phyloP scores from a whole-genome alignment of 2,329 filamentous ascomycete species.

The Plenodomus lindquistii region DNA sequence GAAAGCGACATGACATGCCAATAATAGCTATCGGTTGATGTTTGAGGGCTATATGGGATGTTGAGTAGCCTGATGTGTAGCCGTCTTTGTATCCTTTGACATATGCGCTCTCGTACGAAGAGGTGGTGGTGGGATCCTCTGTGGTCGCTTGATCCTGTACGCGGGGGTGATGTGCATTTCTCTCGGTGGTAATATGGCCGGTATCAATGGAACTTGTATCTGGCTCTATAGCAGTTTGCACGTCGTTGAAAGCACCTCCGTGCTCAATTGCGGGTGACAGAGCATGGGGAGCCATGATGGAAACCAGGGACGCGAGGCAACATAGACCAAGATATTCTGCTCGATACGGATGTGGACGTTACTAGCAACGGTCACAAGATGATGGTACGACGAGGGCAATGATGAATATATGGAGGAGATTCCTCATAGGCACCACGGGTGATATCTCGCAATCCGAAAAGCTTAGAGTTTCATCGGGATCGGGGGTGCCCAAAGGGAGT shows the following conservation, averaged over 20 bases:
- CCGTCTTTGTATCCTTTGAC: slow-evolving; percentile 23
- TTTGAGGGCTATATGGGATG: slow-evolving; percentile 18
- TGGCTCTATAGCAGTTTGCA: background rate
- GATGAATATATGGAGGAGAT: background rate
- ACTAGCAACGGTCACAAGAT: too few species aligned
- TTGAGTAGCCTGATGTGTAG: slow-evolving; percentile 10
- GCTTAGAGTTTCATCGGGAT: background rate
- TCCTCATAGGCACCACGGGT: background rate
- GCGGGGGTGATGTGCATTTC: too few species aligned
- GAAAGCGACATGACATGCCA: slow-evolving; percentile 40
- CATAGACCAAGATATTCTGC: background rate
- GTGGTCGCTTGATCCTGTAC: background rate
- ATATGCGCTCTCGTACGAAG: slow-evolving; percentile 17
- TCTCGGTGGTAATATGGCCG: background rate
- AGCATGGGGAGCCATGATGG: slow-evolving; percentile 21
- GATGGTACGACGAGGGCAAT: too few species aligned
- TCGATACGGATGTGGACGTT: too few species aligned
- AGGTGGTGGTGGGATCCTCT: background rate
- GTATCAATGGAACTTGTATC: background rate
- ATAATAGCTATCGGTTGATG: slow-evolving; percentile 40
- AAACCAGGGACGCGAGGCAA: background rate
- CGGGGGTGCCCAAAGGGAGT: background rate
- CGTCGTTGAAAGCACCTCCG: slow-evolving; percentile 1
- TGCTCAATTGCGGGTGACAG: slow-evolving; percentile 20
- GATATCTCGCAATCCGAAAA: background rate